Evolutionary conservation across 1,284 basidiomycete species (phyloP).

Genomic region (Malassezia caprae): DNA sequence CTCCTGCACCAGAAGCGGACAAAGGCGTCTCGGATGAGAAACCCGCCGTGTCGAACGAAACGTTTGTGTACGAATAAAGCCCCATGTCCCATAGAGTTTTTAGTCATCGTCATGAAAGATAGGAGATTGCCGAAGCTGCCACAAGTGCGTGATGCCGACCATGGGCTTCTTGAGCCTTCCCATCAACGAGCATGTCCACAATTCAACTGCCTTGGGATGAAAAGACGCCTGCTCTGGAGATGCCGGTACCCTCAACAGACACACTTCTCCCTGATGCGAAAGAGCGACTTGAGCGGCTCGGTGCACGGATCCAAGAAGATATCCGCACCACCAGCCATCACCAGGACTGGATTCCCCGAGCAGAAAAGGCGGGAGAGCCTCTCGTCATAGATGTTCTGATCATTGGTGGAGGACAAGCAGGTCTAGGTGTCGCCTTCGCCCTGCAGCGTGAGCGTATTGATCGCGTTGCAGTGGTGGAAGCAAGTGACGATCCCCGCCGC

Average conservation of each 20-base stretch:
- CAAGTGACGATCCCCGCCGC: slow-evolving; percentile 3
- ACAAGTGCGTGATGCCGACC: too few species aligned
- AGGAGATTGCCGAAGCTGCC: neutral
- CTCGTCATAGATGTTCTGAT: slow-evolving; percentile 1
- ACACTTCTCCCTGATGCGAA: slow-evolving; percentile 1
- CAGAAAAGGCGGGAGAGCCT: neutral
- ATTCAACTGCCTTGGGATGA: neutral
- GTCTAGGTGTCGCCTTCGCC: slow-evolving; percentile 8
- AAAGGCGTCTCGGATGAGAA: neutral
- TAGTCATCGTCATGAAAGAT: neutral
- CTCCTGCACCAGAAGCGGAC: neutral
- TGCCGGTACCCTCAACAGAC: neutral
- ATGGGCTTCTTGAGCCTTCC: neutral
- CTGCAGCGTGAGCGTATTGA: slow-evolving; percentile 11
- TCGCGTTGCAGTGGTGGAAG: slow-evolving; percentile 5
- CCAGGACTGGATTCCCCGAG: slow-evolving; percentile 8
- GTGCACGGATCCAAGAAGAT: slow-evolving; percentile 1
- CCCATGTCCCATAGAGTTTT: neutral
- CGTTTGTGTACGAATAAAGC: neutral
- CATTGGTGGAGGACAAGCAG: slow-evolving; percentile 9
- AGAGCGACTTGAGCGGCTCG: neutral
- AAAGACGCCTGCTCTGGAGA: neutral
- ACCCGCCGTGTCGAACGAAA: neutral
- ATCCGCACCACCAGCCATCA: slow-evolving; percentile 9
- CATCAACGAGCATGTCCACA: neutral